phyloP scores from a whole-genome alignment of 352 stramenopile species.

The Aphanomyces stellatus region DNA sequence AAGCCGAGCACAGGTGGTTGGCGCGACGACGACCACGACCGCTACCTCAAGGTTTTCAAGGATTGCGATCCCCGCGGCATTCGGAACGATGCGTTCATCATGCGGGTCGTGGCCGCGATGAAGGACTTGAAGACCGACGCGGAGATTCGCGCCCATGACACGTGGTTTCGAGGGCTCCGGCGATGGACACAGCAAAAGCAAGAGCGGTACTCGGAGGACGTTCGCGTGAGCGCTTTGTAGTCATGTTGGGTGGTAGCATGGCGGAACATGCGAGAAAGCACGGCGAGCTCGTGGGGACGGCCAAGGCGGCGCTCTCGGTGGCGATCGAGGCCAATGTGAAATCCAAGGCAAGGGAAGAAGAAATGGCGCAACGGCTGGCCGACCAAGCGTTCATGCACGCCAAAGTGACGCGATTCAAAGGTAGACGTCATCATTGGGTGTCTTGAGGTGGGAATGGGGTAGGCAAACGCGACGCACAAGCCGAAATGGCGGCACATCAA shows the following conservation, averaged over 20 bases:
- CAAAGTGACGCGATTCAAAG: constrained; percentile 40
- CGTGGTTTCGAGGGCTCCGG: constrained; percentile 46
- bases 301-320: not conserved
- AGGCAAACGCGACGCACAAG: constrained; percentile 3
- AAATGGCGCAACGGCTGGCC: constrained; percentile 23
- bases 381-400: constrained; percentile 29
- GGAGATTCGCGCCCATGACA: constrained; percentile 40
- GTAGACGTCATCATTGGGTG: no score
- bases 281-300: not conserved
- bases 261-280: not conserved
- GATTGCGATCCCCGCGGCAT: constrained; percentile 39
- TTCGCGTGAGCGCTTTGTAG: not conserved
- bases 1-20: constrained; percentile 36
- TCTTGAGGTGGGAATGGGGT: no score
- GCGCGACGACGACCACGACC: constrained; percentile 39
- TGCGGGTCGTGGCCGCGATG: constrained; percentile 41
- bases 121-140: constrained; percentile 28
- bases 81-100: constrained; percentile 41
- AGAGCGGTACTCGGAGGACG: constrained; percentile 33
- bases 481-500: constrained; percentile 32
- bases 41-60: constrained; percentile 47
- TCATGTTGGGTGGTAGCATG: not conserved
- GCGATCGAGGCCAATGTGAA: not conserved
- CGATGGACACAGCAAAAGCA: constrained; percentile 50
- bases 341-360: not conserved